phyloP scores from a whole-genome alignment of 1,284 basidiomycete species.

The Ustilago bromivora region DNA sequence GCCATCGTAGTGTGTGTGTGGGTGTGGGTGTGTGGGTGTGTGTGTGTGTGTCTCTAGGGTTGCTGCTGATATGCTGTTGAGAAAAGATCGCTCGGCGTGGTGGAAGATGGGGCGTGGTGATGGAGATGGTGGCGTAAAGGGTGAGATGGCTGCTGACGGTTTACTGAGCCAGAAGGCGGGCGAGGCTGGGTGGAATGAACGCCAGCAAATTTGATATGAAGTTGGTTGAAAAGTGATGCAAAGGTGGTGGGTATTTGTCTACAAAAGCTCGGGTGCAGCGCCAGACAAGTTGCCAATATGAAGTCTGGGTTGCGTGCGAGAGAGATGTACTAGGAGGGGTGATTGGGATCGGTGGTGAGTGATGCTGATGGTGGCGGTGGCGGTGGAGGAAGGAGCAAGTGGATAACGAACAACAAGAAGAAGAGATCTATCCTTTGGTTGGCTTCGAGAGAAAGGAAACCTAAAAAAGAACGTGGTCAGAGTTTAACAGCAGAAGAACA shows the following conservation, averaged over 20 bases:
- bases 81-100: neutral
- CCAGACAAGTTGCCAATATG: neutral
- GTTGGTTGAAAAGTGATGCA: constrained; percentile 3
- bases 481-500: neutral
- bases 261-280: neutral
- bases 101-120: neutral
- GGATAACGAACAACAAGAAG: neutral
- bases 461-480: neutral
- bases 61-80: neutral
- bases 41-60: neutral
- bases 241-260: neutral
- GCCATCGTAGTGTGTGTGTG: constrained; percentile 14
- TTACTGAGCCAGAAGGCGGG: neutral
- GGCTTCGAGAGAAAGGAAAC: neutral
- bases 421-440: neutral
- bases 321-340: neutral
- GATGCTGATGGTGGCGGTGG: neutral
- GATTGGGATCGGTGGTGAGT: no score
- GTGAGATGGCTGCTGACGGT: no score
- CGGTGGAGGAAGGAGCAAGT: neutral
- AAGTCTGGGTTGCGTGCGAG: neutral
- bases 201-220: constrained; percentile 9
- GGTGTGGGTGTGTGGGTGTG: neutral
- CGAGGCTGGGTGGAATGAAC: neutral
- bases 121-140: neutral